Evolutionary conservation across 371 early-diverging fungal genomes (phyloP).

Genomic region (Mucor lusitanicus): DNA sequence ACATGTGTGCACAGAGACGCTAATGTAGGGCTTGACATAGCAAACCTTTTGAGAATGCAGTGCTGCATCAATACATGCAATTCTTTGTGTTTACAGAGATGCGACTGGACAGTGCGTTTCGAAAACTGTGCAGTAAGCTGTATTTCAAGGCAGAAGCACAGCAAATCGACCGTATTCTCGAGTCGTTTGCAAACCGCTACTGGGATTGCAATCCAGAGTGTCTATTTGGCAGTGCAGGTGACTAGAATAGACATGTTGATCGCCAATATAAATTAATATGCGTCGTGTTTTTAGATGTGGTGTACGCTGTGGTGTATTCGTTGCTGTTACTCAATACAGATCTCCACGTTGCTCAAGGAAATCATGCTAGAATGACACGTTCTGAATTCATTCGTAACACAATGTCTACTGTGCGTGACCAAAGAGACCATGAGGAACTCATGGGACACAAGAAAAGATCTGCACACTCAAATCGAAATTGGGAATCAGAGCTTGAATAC

Average conservation of each 20-base stretch:
- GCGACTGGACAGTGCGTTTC: constrained; percentile 80
- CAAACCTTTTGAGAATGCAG: constrained; percentile 52
- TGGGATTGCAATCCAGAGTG: constrained; percentile 78
- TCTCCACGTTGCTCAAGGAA: constrained; percentile 81
- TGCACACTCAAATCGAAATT: constrained; percentile 12
- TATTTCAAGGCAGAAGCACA: constrained; percentile 91
- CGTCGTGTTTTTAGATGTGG: constrained; percentile 54
- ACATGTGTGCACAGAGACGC: background rate
- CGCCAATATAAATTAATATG: too few species aligned
- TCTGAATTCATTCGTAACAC: constrained; percentile 67
- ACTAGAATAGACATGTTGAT: too few species aligned
- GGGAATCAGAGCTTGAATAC: constrained; percentile 41
- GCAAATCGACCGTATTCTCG: constrained; percentile 85
- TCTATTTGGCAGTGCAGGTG: constrained; percentile 53
- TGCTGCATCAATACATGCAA: constrained; percentile 71
- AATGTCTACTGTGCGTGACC: constrained; percentile 52
- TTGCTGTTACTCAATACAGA: constrained; percentile 91
- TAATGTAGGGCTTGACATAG: constrained; percentile 4
- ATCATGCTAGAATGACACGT: constrained; percentile 62
- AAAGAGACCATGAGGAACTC: constrained; percentile 24
- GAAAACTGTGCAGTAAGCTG: constrained; percentile 73
- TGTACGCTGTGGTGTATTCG: constrained; percentile 87
- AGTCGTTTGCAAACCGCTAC: constrained; percentile 77
- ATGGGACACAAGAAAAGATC: constrained; percentile 10
- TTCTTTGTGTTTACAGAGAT: constrained; percentile 72